phyloP scores from a whole-genome alignment of 2,329 filamentous ascomycete genomes.

The Stachybotrys chlorohalonatus region DNA sequence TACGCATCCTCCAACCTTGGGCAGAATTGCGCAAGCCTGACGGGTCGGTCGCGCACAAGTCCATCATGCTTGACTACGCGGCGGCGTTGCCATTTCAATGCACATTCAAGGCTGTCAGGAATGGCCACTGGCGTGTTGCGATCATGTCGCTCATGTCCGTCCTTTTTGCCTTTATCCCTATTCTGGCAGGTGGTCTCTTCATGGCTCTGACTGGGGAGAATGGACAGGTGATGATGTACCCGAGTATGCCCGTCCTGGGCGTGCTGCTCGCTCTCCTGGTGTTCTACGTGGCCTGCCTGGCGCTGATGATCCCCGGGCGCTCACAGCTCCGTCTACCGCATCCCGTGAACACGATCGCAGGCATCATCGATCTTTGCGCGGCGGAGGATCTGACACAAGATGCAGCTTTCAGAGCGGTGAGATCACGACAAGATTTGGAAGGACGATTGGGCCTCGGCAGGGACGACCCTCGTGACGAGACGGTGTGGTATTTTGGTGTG shows the following conservation, averaged over 20 bases:
- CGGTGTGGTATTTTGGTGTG: slow-evolving; percentile 41
- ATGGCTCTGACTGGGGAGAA: slow-evolving; percentile 56
- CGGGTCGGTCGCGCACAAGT: slow-evolving; percentile 53
- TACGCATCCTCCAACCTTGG: slow-evolving; percentile 63
- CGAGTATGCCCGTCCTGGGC: slow-evolving; percentile 65
- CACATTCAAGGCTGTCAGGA: slow-evolving; percentile 46
- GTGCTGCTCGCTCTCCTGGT: slow-evolving; percentile 63
- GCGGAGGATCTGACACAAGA: slow-evolving; percentile 65
- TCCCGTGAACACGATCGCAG: slow-evolving; percentile 60
- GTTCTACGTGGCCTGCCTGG: slow-evolving; percentile 58
- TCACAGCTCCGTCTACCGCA: slow-evolving; percentile 62
- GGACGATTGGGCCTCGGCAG: slow-evolving; percentile 53
- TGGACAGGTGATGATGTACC: slow-evolving; percentile 53
- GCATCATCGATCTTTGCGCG: slow-evolving; percentile 69
- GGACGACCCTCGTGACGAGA: slow-evolving; percentile 34
- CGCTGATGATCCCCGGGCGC: slow-evolving; percentile 52
- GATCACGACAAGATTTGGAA: slow-evolving; percentile 59
- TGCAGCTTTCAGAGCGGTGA: slow-evolving; percentile 59
- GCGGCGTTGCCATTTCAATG: slow-evolving; percentile 54
- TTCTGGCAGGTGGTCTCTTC: slow-evolving; percentile 62
- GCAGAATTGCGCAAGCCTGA: slow-evolving; percentile 47
- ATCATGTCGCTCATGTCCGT: slow-evolving; percentile 49
- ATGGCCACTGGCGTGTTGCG: slow-evolving; percentile 58
- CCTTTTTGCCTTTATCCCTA: slow-evolving; percentile 53
- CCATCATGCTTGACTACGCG: slow-evolving; percentile 62